Conservation (phyloP, 2,329 filamentous ascomycete genomes). For the Cladosporium sp. region DNA sequence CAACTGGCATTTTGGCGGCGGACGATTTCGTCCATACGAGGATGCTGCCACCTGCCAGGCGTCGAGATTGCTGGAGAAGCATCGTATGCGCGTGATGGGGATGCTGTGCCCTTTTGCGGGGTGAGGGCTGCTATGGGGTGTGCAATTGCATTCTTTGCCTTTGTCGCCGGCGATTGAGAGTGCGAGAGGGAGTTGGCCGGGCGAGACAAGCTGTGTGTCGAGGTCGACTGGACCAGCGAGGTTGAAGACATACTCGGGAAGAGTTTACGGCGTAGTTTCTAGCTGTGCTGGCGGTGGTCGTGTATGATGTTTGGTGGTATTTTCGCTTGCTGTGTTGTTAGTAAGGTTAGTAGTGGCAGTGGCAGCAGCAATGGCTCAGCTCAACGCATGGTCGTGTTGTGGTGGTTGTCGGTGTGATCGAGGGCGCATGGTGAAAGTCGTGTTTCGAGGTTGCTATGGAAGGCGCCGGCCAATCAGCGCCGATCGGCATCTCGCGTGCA, state of each 20-base stretch:
- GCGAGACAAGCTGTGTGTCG: background rate
- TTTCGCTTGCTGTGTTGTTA: conserved; percentile 11
- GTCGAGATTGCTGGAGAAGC: conserved; percentile 22
- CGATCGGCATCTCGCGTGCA: background rate
- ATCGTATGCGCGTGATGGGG: conserved; percentile 3
- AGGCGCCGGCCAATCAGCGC: background rate
- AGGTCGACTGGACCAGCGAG: conserved; percentile 14
- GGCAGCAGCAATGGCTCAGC: conserved; percentile 1
- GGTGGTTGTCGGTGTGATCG: background rate
- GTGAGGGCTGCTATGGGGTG: background rate
- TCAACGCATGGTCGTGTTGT: background rate
- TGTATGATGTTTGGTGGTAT: background rate
- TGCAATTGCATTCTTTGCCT: background rate
- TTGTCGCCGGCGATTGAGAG: background rate
- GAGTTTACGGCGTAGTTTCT: background rate
- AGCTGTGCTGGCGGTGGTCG: background rate
- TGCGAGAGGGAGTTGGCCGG: background rate
- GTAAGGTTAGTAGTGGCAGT: conserved; percentile 7
- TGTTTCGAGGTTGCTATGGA: background rate
- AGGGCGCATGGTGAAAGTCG: background rate
- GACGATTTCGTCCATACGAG: conserved; percentile 80
- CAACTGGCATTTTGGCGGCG: conserved; percentile 71
- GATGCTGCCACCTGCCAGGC: conserved; percentile 82
- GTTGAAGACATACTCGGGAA: conserved; percentile 24
- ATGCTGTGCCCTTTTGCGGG: background rate